phyloP scores from a whole-genome alignment of 768 basidiomycete genomes.

The Boletus speciosus region DNA sequence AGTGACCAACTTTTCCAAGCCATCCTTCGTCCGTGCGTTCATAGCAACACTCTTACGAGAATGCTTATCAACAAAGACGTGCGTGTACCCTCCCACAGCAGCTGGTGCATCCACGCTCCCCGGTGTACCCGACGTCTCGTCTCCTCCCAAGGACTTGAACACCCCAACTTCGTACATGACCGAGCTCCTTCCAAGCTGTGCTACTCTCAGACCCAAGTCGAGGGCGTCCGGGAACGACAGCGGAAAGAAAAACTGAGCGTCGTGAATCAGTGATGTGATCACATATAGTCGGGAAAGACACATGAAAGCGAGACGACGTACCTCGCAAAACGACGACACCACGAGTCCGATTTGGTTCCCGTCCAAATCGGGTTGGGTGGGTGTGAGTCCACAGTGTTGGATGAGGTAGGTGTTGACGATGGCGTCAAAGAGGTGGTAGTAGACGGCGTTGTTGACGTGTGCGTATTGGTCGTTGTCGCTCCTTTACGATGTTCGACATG shows the following conservation, averaged over 20 bases:
- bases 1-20: constrained; percentile 34
- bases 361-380: constrained; percentile 35
- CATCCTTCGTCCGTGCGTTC: constrained; percentile 37
- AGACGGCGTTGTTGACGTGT: constrained; percentile 78
- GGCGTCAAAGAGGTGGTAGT: constrained; percentile 81
- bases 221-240: constrained; percentile 70
- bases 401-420: constrained; percentile 79
- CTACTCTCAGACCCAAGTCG: constrained; percentile 67
- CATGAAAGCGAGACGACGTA: constrained; percentile 16
- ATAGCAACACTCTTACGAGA: constrained; percentile 58
- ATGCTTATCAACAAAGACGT: constrained; percentile 72
- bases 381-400: constrained; percentile 54
- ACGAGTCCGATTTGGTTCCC: constrained; percentile 64
- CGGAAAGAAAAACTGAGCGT: constrained; percentile 64
- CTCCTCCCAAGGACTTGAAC: constrained; percentile 40
- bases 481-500: constrained; percentile 39
- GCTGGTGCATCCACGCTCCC: constrained; percentile 25
- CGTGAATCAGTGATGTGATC: too few relatives aligned
- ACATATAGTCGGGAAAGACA: neutral
- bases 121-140: constrained; percentile 6
- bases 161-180: constrained; percentile 80
- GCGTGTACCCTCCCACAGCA: constrained; percentile 62
- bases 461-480: constrained; percentile 85
- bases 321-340: constrained; percentile 72
- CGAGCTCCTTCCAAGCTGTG: constrained; percentile 66